Evolutionary conservation across 352 stramenopile species (phyloP), one percentile per base, ranked within the genome.

Genomic region (Phytopythium vexans): DNA sequence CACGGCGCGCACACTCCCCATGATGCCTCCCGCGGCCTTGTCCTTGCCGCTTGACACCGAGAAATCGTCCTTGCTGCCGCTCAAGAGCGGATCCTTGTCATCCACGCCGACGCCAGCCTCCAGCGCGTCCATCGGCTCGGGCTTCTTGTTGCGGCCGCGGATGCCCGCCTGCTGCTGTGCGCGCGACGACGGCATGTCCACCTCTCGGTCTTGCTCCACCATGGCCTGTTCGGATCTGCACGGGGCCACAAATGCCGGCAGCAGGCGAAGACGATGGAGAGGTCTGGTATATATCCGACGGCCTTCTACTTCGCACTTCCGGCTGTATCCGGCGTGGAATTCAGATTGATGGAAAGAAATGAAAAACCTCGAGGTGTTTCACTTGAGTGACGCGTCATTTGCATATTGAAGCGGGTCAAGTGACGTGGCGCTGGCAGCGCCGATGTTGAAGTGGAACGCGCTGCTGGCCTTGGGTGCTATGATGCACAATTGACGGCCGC

Each of bases 81-180:
- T 54, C n/a, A 52, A 34, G 14, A 52, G 34, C n/a, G 46, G 27
- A 15, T 52, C n/a, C 21, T 39, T 58, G 43, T 50, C 21, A 5
- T 31, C 64, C 8, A 41, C 50, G 1, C 40, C 59, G 3, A 62
- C 60, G 32, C 21, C 21, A 27, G 21, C 21, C 21, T 38, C 58
- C 44, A 72, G 64, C 15, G 67, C 50, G 10, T 58, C 56, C 47
- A 38, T 21, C 16, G 33, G 49, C 31, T 70, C 61, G 31, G 53
- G 4, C 59, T 86, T 86, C 57, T 80, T 81, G 54, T 77, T 79
- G 61, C 74, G 74, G 3, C 71, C 74, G 51, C 77, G 77, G 56
- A 88, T 88, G 49, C 77, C 74, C 62, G 74, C 66, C 38, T 41
- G 39, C 34, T 54, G 47, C 36, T 27, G 37, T 37, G 37, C 15